phyloP scores from a whole-genome alignment of 1,139 yeast genomes.

The Dujonia santamariae region DNA sequence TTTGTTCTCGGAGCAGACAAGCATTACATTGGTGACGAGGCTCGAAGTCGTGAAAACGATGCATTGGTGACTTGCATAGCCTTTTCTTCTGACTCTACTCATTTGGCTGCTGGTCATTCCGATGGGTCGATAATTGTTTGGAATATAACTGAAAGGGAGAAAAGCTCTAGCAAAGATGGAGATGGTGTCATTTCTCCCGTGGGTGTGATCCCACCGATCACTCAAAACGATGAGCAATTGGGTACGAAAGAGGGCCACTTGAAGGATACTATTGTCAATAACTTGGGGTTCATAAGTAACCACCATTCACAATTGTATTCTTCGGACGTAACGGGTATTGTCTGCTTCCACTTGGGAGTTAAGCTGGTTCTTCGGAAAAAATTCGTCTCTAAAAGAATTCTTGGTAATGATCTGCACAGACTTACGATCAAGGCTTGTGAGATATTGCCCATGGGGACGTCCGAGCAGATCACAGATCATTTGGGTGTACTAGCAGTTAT shows the following conservation, averaged over 20 bases:
- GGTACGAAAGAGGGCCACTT: slow-evolving; percentile 49
- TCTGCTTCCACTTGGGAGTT: slow-evolving; percentile 58
- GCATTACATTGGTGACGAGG: not conserved
- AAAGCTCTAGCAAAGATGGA: not conserved
- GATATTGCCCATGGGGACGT: slow-evolving; percentile 54
- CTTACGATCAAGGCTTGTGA: slow-evolving; percentile 27
- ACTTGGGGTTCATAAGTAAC: slow-evolving; percentile 52
- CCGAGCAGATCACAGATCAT: slow-evolving; percentile 49
- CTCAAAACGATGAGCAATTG: not conserved
- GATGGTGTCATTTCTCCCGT: slow-evolving; percentile 5
- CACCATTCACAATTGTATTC: slow-evolving; percentile 59
- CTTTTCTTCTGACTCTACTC: slow-evolving; percentile 32
- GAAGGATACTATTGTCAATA: slow-evolving; percentile 40
- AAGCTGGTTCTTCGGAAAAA: slow-evolving; percentile 51
- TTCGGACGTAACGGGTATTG: slow-evolving; percentile 57
- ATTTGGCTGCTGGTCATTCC: slow-evolving; percentile 32
- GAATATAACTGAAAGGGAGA: slow-evolving; percentile 21
- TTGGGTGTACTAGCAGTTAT: slow-evolving; percentile 62
- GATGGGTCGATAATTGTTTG: slow-evolving; percentile 29
- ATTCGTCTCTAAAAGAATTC: slow-evolving; percentile 47
- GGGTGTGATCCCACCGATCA: not conserved
- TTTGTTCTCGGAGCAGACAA: slow-evolving; percentile 24
- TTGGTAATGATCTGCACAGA: slow-evolving; percentile 43
- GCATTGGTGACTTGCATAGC: slow-evolving; percentile 48
- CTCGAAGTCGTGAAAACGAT: slow-evolving; percentile 15